Evolutionary conservation across 257 asterid genomes (phyloP).

Genomic region (Primulina tabacum): DNA sequence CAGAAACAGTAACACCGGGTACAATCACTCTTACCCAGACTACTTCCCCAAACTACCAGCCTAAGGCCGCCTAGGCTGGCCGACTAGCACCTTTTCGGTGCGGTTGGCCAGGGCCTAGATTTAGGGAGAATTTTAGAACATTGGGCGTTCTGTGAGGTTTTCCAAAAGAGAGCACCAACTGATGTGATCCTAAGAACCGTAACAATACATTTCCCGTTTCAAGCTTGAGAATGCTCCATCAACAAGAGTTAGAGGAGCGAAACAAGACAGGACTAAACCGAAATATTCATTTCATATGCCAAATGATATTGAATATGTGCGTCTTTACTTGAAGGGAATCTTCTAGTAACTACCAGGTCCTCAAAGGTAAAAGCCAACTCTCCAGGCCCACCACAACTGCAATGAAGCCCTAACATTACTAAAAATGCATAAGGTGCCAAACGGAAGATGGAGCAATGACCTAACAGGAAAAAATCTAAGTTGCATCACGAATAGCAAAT

Average conservation of each 20-base stretch:
- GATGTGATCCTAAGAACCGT: background rate
- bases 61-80: no score
- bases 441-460: background rate
- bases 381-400: background rate
- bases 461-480: background rate
- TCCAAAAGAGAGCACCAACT: background rate
- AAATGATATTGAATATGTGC: no score
- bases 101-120: no score
- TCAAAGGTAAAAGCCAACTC: background rate
- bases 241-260: background rate
- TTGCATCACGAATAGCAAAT: background rate
- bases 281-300: background rate
- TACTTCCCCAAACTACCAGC: no score
- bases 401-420: background rate
- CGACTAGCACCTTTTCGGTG: no score
- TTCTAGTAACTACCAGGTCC: background rate
- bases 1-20: no score
- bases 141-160: background rate
- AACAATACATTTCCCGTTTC: background rate
- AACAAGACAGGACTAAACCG: no score
- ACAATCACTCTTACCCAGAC: no score
- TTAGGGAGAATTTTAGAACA: no score
- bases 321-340: no score
- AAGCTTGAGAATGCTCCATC: background rate
- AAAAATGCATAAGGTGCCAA: background rate